phyloP scores from a whole-genome alignment of 352 stramenopile species.

The Globisporangium cystogenes region DNA sequence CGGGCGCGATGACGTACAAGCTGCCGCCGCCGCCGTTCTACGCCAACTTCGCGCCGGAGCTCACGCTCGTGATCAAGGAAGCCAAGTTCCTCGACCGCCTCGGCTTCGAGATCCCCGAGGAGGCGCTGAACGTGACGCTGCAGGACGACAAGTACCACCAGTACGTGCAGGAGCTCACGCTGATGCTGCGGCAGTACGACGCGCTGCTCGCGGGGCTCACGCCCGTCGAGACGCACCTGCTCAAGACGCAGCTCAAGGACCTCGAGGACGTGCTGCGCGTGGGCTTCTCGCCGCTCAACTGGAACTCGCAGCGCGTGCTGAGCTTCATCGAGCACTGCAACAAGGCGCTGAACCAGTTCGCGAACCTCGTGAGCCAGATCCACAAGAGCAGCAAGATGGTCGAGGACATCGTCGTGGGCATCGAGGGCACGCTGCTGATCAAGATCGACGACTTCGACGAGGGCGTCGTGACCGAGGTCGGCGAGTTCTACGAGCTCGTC shows the following conservation, averaged over 20 bases:
- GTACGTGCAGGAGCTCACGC: slow-evolving; percentile 88
- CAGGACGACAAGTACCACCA: slow-evolving; percentile 96
- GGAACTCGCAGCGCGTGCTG: slow-evolving; percentile 95
- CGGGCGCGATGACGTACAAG: slow-evolving; percentile 70
- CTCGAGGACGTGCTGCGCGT: slow-evolving; percentile 82
- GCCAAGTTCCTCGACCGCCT: slow-evolving; percentile 94
- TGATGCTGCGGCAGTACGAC: slow-evolving; percentile 93
- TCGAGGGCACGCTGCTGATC: slow-evolving; percentile 91
- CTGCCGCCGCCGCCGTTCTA: slow-evolving; percentile 89
- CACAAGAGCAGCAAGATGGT: slow-evolving; percentile 96
- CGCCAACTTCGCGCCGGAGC: slow-evolving; percentile 91
- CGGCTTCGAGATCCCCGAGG: slow-evolving; percentile 93
- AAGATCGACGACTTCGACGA: slow-evolving; percentile 89
- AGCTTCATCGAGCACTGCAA: slow-evolving; percentile 93
- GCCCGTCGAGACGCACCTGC: slow-evolving; percentile 86
- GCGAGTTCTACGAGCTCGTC: slow-evolving; percentile 93
- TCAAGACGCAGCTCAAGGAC: slow-evolving; percentile 87
- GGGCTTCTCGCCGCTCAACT: slow-evolving; percentile 95
- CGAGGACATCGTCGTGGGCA: slow-evolving; percentile 89
- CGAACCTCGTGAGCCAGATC: slow-evolving; percentile 91
- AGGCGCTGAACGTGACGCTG: slow-evolving; percentile 93
- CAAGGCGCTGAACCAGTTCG: slow-evolving; percentile 92
- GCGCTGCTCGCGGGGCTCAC: slow-evolving; percentile 74
- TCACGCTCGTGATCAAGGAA: slow-evolving; percentile 95
- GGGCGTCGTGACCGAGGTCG: slow-evolving; percentile 87